Base-by-base conservation (phyloP, 768 basidiomycete species). In the Collybia sp. region DNA sequence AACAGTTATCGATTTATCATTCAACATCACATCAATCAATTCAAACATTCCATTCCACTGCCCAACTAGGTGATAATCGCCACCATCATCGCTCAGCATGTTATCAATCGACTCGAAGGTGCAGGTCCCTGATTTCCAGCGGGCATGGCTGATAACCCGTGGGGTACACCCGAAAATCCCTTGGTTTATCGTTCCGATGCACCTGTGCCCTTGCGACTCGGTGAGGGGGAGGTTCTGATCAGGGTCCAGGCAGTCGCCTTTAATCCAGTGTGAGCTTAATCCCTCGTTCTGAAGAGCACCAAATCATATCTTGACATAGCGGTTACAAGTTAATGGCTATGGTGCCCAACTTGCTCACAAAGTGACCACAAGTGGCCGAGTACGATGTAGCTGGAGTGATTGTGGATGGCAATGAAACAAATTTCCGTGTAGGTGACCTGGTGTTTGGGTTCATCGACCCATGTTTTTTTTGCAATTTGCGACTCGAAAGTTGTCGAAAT, bases 341-440 rank as follows among this genome's bases (percentile, higher is more conserved):
- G 1, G 12, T 75, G 12, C 82, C 82, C 9, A 72, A 69, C 35
- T 66, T 76, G 40, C 11, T 82, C 8, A 63, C 67, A 2, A 60
- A 57, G 8, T 66, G 77, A 18, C 83, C 85, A 1, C 63, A 73
- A 25, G 64, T 77, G 1, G 69, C 80, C 20, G 87, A 83, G 53
- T 57, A 70, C 43, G 88, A 91, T 54, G 61, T 88, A 20, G 63
- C 83, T 0, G 88, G 88, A 2, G 65, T 76, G 4, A 63, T 91
- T 12, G 79, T 75, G 12, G 74, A 79, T 46, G 61, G 71, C 1
- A 80, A 80, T 50, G 74, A 69, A 15, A 69, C 77, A 0, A 66
- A 67, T 6, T 80, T 83, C 54, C 62, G 66, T 2, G 58, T 63
- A 2, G 87, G 88, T 1, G 83, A 89, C 49, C 68, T 74, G 36